Base-by-base conservation (phyloP, 192 early-diverging fungal genomes). In the Phycomyces nitens region DNA sequence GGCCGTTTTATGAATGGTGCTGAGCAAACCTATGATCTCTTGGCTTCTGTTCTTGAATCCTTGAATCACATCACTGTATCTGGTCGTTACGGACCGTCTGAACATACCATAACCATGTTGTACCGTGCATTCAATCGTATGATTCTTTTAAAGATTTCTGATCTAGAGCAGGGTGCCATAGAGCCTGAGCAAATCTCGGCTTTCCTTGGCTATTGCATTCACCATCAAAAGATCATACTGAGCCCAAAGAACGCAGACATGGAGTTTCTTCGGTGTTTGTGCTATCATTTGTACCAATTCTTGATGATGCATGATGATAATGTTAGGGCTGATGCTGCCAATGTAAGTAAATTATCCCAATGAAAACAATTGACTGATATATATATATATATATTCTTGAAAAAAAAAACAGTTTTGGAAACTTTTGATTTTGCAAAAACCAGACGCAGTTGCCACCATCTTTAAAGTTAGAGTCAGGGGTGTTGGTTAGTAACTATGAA, bases 151-250 rank as follows among this genome's bases (percentile, higher is more conserved):
- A 77, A 76, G 21, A 42, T 87, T 16, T 79, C 77, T 18, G 82
- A 83, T 54, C 53, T 82, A 10, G 77, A 75, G 18, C 66, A 87
- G 15, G 44, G 42, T 16, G 75, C 72, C n/a, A 72, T 72, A 1
- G 65, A 74, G 0, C 58, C 68, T 5, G 58, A 75, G 11, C 64
- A 71, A 34, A 70, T 76, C 1, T 69, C 58, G 14, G 72, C 73
- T 3, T 68, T 86, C 6, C 59, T 89, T 12, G 69, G 79, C 50
- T 81, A 85, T 56, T 77, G 81, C 21, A 81, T 88, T 18, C 77
- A 84, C 39, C 72, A 87, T 70, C 86, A 89, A 71, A 86, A 82
- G 70, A 73, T 89, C 42, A 69, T 89, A 16, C 51, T 89, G 0
- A 78, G 74, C 64, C 39, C 53, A 11, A 67, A 66, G 22, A 82